Percentiles rank a stretch among this genome's conserved stretches.
phyloP scores from a whole-genome alignment of 768 basidiomycete species.

The Mycena crocata region DNA sequence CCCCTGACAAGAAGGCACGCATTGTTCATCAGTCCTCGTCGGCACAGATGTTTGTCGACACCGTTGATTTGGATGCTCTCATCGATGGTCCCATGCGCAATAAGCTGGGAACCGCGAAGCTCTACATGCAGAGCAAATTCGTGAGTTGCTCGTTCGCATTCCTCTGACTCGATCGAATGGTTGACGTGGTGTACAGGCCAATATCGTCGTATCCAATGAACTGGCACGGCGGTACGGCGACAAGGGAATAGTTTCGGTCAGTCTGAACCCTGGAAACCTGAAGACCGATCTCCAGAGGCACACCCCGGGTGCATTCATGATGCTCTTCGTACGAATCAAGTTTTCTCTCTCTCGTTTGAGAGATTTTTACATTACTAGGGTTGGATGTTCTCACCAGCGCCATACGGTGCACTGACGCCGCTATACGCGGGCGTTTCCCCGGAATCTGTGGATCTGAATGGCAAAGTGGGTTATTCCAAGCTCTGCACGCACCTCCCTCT shows the following conservation, averaged over 20 bases:
- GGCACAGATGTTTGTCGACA: slow-evolving; percentile 38
- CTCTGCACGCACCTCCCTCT: background rate
- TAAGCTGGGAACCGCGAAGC: slow-evolving; percentile 28
- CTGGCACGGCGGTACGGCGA: slow-evolving; percentile 56
- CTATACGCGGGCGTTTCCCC: slow-evolving; percentile 54
- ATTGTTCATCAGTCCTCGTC: slow-evolving; percentile 53
- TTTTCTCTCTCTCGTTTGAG: background rate
- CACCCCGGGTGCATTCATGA: slow-evolving; percentile 13
- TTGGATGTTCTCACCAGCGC: slow-evolving; percentile 35
- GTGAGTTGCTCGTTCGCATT: slow-evolving; percentile 36
- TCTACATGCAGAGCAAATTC: slow-evolving; percentile 56
- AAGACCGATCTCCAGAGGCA: slow-evolving; percentile 48
- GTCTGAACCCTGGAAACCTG: slow-evolving; percentile 59
- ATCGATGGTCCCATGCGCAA: slow-evolving; percentile 50
- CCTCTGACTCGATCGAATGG: background rate
- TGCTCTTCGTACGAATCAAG: slow-evolving; percentile 27
- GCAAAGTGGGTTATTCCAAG: slow-evolving; percentile 40
- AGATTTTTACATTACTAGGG: slow-evolving; percentile 17
- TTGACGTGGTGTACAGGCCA: slow-evolving; percentile 48
- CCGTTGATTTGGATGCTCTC: slow-evolving; percentile 52
- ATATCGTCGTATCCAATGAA: slow-evolving; percentile 55
- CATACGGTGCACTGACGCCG: slow-evolving; percentile 53
- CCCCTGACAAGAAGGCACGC: slow-evolving; percentile 47
- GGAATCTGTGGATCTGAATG: slow-evolving; percentile 45
- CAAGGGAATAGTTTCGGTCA: slow-evolving; percentile 54